A percentile compares a stretch with the other conserved stretches of the same genome.
Evolutionary conservation across 768 basidiomycete species (phyloP).

Genomic region (Russula brevipes): DNA sequence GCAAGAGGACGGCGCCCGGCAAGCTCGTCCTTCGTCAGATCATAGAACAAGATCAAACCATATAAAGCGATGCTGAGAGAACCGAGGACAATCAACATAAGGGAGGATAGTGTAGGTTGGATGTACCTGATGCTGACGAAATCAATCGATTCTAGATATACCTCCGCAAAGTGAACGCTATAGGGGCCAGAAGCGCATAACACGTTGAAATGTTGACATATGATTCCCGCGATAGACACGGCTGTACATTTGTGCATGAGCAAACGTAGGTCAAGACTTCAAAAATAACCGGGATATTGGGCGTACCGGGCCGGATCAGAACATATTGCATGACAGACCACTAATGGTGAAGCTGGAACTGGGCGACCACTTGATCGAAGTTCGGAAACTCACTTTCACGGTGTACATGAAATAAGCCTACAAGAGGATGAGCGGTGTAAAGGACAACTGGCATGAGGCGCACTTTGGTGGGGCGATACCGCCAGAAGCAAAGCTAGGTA

Average conservation of each 20-base stretch:
- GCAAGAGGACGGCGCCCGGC: constrained; percentile 66
- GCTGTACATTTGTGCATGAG: constrained; percentile 31
- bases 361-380: not conserved
- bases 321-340: constrained; percentile 91
- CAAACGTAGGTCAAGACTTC: not conserved
- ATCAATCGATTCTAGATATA: constrained; percentile 68
- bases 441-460: not conserved
- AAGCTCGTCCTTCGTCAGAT: constrained; percentile 76
- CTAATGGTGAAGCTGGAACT: constrained; percentile 33
- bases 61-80: constrained; percentile 71
- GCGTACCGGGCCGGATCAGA: constrained; percentile 55
- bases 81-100: not conserved
- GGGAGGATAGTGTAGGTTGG: not conserved
- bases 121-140: constrained; percentile 76
- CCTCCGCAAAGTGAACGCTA: constrained; percentile 55
- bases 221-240: constrained; percentile 70
- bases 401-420: constrained; percentile 88
- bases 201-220: constrained; percentile 63
- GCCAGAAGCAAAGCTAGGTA: constrained; percentile 69
- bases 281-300: not conserved
- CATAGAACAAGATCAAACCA: constrained; percentile 80
- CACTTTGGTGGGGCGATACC: constrained; percentile 78
- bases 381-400: constrained; percentile 52
- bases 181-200: constrained; percentile 64
- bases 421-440: constrained; percentile 16